Evolutionary conservation across 1,139 yeast species (phyloP), one percentile per base, ranked within the genome.

Genomic region (Debaryomycetaceae sp.): DNA sequence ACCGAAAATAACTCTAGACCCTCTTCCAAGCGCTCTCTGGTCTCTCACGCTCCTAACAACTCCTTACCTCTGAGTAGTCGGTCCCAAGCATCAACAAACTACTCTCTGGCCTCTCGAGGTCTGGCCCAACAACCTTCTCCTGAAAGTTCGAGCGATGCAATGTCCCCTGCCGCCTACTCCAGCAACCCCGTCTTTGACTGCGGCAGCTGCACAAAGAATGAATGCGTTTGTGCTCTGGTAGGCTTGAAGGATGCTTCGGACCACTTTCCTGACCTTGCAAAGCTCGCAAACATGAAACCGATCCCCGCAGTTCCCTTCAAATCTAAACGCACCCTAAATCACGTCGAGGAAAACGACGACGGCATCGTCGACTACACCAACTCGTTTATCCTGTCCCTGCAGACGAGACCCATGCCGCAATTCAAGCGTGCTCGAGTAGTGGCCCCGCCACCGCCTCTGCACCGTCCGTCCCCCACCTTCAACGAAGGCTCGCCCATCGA

Each of bases 221-320:
- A 72, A 32, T 79, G 90, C 45, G 53, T 78, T 10, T 79, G 87
- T 49, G 86, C 71, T 32, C 55, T 64, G 2, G 70, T 75, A n/a
- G 31, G 39, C 13, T 40, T 62, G 25, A 58, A 59, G 33, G 58
- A 58, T n/a, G n/a, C n/a, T n/a, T n/a, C n/a, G n/a, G n/a, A n/a
- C n/a, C n/a, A n/a, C n/a, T n/a, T n/a, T n/a, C n/a, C n/a, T n/a
- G n/a, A n/a, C n/a, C n/a, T n/a, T n/a, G n/a, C n/a, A n/a, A n/a
- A n/a, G n/a, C 20, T 18, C 10, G 20, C 20, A 7, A 6, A 18
- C 6, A 18, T 18, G 10, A 18, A 10, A 18, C 80, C 83, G 5
- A 58, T 66, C 62, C 64, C 73, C 10, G 77, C 85, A 0, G 86
- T 77, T 3, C 63, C 78, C 1, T 53, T 77, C 37, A 62, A 58